A percentile compares a stretch with the other conserved stretches of the same genome.
Evolutionary conservation across 495 filamentous ascomycete species (phyloP).

Genomic region (Pseudoneurospora amorphoporcata): DNA sequence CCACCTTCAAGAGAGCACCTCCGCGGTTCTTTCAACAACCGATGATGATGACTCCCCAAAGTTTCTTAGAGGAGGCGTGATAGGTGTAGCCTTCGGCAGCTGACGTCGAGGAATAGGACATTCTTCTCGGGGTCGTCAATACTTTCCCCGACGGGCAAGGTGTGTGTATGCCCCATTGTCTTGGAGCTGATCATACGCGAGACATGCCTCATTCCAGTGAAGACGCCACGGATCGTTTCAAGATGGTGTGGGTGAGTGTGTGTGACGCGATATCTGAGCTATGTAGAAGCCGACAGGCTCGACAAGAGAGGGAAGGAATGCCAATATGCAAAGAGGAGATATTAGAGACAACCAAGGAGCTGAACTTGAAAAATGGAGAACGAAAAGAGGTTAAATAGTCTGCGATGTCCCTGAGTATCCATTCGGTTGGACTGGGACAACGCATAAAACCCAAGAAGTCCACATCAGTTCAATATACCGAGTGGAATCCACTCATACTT

Average conservation of each 20-base stretch:
- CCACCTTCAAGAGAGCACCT: neutral
- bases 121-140: neutral
- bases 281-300: neutral
- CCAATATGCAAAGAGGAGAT: neutral
- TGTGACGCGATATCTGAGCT: neutral
- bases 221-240: neutral
- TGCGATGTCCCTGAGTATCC: neutral
- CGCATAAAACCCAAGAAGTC: neutral
- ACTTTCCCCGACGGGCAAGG: neutral
- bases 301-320: neutral
- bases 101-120: neutral
- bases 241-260: neutral
- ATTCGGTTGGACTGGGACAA: neutral
- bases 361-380: neutral
- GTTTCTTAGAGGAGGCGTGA: neutral
- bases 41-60: neutral
- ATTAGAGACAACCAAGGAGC: neutral
- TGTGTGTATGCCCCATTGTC: neutral
- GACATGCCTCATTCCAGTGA: neutral
- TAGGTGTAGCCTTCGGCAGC: neutral
- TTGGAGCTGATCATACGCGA: neutral
- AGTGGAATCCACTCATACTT: neutral
- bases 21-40: neutral
- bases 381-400: neutral
- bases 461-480: neutral